Conservation (phyloP, 1,284 basidiomycete genomes). For the Moesziomyces parantarcticus region DNA sequence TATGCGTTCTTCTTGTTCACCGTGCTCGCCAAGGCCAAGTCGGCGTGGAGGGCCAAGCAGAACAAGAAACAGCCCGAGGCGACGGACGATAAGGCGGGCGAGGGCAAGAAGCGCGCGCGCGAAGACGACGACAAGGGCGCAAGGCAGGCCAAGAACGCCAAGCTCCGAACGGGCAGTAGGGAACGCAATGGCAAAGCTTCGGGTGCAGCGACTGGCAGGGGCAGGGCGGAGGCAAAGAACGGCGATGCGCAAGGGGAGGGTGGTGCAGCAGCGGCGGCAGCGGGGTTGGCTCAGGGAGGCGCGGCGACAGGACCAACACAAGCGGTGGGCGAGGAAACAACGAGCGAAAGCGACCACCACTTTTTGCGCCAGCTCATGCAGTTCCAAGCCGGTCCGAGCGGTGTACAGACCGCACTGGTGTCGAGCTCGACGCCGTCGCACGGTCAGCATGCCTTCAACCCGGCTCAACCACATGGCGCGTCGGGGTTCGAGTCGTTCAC, state of each 20-base stretch:
- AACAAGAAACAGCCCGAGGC: slow-evolving; percentile 9
- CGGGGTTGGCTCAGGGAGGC: background rate
- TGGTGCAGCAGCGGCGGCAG: background rate
- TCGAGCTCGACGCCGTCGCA: slow-evolving; percentile 5
- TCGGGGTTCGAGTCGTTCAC: too few species aligned
- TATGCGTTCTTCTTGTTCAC: slow-evolving; percentile 49
- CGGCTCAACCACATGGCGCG: slow-evolving; percentile 1
- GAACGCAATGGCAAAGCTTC: background rate
- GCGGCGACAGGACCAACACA: background rate
- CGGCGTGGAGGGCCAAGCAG: slow-evolving; percentile 31
- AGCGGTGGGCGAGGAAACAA: background rate
- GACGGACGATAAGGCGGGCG: background rate
- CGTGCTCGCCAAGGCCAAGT: slow-evolving; percentile 38
- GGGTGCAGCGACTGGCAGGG: too few species aligned
- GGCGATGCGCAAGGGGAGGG: background rate
- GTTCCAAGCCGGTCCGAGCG: slow-evolving; percentile 47
- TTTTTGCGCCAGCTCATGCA: slow-evolving; percentile 43
- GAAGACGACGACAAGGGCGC: slow-evolving; percentile 1
- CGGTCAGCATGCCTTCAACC: background rate
- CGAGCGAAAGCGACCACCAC: slow-evolving; percentile 19
- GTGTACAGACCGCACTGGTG: slow-evolving; percentile 42
- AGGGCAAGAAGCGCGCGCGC: slow-evolving; percentile 14
- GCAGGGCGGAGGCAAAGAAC: background rate
- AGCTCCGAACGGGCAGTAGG: background rate
- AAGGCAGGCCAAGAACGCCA: background rate